Evolutionary conservation across 2,329 filamentous ascomycete genomes (phyloP), one percentile per base, ranked within the genome.

Genomic region (Monilinia laxa): DNA sequence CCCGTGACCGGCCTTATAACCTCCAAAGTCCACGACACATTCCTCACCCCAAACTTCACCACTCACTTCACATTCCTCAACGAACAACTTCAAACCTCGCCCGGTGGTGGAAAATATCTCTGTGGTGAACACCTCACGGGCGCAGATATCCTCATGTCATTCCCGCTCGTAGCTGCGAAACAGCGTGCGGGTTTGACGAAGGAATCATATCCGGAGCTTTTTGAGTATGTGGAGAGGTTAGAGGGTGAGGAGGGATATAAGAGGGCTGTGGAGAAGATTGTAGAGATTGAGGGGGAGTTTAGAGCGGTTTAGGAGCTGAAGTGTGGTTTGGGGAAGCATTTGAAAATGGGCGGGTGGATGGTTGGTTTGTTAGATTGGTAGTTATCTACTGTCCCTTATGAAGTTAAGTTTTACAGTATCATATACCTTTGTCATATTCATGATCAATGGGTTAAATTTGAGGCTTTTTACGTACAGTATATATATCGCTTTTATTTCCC

Each of bases 1-100:
- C 87, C 87, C 2, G 81, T 91, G 68, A 86, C 87, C 18, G 78
- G 78, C 6, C 77, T 80, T 7, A 82, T 91, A 25, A 84, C 84
- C 10, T 54, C 63, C 67, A 80, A 80, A 64, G 76, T 86, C 42
- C 77, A 82, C 18, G 71, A 70, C 0, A 68, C 73, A 14, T 85
- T 81, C 72, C 75, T 85, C 49, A 78, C 80, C 49, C 78, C 78
- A 0, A 82, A 84, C 69, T 77, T 82, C 66, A 78, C 78, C 31
- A 79, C 76, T 9, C 79, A 85, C 69, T 81, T 84, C 58, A 70
- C 71, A 7, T 85, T 84, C 69, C 75, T 87, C n/a, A 81, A 86
- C 65, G 73, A 74, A 9, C 82, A 84, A 68, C 73, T 86, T 7
- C 74, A 75, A 9, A 78, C 79, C 7, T 80, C 81, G 14, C 57